phyloP scores from a whole-genome alignment of 345 rosid species.

The Tarenaya hassleriana region DNA sequence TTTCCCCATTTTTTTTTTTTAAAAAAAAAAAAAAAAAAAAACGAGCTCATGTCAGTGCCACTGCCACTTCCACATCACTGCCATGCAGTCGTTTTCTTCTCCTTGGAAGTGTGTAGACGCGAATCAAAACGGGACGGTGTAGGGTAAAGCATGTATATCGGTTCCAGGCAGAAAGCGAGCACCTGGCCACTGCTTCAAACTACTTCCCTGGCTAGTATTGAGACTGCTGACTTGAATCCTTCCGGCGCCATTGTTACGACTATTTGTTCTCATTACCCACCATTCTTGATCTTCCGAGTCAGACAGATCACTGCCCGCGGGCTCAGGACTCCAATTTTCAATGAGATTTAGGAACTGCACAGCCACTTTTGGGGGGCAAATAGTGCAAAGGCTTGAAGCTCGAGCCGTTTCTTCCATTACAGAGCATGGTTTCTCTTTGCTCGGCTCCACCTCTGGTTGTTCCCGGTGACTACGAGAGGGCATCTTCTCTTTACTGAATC shows the following conservation, averaged over 20 bases:
- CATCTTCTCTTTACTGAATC: conserved; percentile 9
- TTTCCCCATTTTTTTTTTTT: too few species aligned
- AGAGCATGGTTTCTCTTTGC: conserved; percentile 3
- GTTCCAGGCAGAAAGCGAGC: conserved; percentile 35
- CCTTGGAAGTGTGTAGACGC: not conserved
- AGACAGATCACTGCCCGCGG: conserved; percentile 12
- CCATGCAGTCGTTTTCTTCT: not conserved
- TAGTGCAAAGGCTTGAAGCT: conserved; percentile 16
- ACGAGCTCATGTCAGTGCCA: too few species aligned
- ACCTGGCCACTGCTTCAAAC: conserved; percentile 28
- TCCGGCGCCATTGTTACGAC: conserved; percentile 6
- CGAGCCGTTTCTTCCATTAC: conserved; percentile 1
- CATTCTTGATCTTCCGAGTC: conserved; percentile 34
- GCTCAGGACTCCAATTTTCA: conserved; percentile 39
- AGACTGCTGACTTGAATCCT: conserved; percentile 12
- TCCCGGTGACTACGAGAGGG: not conserved
- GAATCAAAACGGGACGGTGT: conserved; percentile 37
- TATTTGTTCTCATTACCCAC: conserved; percentile 21
- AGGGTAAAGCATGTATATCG: conserved; percentile 45
- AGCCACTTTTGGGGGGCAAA: conserved; percentile 25
- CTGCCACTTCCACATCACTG: too few species aligned
- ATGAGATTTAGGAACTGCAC: conserved; percentile 28
- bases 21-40: too few species aligned
- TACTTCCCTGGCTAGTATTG: not conserved
- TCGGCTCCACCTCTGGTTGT: not conserved